These are phyloP conservation scores for Aspergillus mulundensis DNA, from an alignment of 495 filamentous ascomycete genomes.

Conservation along the genomic window DNA sequence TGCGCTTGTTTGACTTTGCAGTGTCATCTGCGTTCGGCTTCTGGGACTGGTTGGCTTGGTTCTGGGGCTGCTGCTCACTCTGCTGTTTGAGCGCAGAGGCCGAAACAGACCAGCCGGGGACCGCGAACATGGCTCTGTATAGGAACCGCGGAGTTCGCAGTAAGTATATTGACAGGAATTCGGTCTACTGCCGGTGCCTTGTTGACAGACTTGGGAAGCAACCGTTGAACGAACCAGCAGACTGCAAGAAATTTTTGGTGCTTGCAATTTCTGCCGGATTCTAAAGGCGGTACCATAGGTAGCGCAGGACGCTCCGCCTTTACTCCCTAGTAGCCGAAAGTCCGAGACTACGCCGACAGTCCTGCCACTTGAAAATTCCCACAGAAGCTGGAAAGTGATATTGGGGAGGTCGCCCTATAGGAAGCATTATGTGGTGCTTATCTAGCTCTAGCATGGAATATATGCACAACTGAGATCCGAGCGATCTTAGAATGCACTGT, in stretches of 20 bases:
- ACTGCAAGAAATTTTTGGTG: constrained; percentile 17
- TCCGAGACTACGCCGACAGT: not conserved
- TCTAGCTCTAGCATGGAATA: too few relatives aligned
- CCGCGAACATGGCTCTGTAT: constrained; percentile 71
- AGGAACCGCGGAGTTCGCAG: not conserved
- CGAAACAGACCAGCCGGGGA: constrained; percentile 83
- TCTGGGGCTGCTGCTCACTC: constrained; percentile 38
- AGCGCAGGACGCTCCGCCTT: not conserved
- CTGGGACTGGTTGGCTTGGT: constrained; percentile 24
- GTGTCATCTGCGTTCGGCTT: constrained; percentile 20
- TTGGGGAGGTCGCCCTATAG: too few relatives aligned
- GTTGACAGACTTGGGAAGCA: not conserved
- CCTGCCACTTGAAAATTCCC: not conserved
- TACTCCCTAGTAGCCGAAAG: too few relatives aligned
- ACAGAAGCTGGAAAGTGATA: too few relatives aligned
- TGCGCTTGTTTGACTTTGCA: constrained; percentile 46
- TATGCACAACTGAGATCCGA: too few relatives aligned
- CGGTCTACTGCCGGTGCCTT: not conserved
- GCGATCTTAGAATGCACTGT: too few relatives aligned
- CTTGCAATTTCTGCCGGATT: constrained; percentile 7
- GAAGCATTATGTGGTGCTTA: too few relatives aligned
- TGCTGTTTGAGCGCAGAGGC: constrained; percentile 67
- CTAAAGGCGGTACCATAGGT: constrained; percentile 10
- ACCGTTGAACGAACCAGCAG: not conserved
- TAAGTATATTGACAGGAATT: not conserved